Evolutionary conservation across 352 stramenopile genomes (phyloP).

Genomic region (Phytophthora sp.): DNA sequence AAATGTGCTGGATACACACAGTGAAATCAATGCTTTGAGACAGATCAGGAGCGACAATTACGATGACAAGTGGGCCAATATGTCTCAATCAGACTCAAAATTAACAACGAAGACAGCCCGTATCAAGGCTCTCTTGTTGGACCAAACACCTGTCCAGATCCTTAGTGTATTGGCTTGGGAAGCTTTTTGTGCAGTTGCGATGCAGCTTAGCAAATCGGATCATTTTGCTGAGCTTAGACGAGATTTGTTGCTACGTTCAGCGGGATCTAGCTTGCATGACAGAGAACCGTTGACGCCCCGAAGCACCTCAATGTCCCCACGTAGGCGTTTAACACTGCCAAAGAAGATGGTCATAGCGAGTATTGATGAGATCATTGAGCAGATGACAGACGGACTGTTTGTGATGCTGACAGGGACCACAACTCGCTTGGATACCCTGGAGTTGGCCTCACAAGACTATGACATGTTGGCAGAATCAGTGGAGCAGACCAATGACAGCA

Average conservation of each 20-base stretch:
- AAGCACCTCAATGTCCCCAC: constrained; percentile 43
- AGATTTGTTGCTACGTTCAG: constrained; percentile 19
- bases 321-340: constrained; percentile 53
- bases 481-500: not conserved
- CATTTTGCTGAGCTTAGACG: constrained; percentile 18
- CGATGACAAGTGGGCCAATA: not conserved
- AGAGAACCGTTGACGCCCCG: constrained; percentile 29
- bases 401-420: constrained; percentile 34
- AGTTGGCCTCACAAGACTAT: constrained; percentile 12
- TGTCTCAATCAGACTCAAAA: constrained; percentile 2
- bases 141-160: constrained; percentile 25
- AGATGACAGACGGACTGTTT: constrained; percentile 48
- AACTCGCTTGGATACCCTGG: constrained; percentile 17
- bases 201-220: constrained; percentile 41
- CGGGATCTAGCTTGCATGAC: constrained; percentile 20
- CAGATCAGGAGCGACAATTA: not conserved
- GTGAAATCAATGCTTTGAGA: constrained; percentile 10
- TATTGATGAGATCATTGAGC: constrained; percentile 49
- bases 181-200: constrained; percentile 37
- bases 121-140: constrained; percentile 30
- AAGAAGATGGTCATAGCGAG: constrained; percentile 48
- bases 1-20: constrained; percentile 24
- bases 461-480: not conserved
- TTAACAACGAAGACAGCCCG: constrained; percentile 26
- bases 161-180: constrained; percentile 43